Evolutionary conservation across 352 stramenopile species (phyloP).

Genomic region (Phytophthora capsici): DNA sequence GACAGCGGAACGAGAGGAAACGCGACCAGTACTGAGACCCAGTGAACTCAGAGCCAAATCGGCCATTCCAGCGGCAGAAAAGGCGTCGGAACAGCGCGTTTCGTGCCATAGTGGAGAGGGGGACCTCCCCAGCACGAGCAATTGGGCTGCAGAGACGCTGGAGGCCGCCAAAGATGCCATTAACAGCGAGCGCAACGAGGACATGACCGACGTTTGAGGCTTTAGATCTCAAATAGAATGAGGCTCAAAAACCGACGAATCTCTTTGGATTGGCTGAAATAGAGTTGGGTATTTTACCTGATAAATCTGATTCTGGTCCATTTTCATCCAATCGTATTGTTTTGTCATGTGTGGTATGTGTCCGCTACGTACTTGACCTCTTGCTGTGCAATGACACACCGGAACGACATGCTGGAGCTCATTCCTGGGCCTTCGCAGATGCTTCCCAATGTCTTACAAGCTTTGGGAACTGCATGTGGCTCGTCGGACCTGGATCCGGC

Average conservation of each 20-base stretch:
- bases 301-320: no score
- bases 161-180: conserved; percentile 14
- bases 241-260: conserved; percentile 13
- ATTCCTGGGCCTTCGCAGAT: conserved; percentile 54
- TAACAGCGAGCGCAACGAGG: conserved; percentile 22
- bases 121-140: conserved; percentile 37
- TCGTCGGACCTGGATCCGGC: conserved; percentile 56
- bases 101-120: conserved; percentile 31
- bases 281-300: no score
- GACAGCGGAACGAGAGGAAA: conserved; percentile 28
- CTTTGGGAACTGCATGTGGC: conserved; percentile 39
- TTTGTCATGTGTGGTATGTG: neutral
- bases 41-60: conserved; percentile 49
- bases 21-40: conserved; percentile 33
- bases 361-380: conserved; percentile 9
- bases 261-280: no score
- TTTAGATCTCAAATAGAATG: conserved; percentile 30
- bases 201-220: conserved; percentile 29
- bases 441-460: conserved; percentile 43
- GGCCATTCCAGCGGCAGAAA: conserved; percentile 43
- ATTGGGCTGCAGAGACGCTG: conserved; percentile 22
- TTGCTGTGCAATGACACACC: conserved; percentile 10
- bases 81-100: conserved; percentile 10
- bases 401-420: conserved; percentile 32
- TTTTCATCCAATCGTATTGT: conserved; percentile 14